These are phyloP conservation scores for Cadophora luteo-olivacea DNA, from an alignment of 2,329 filamentous ascomycete species.

Conservation along the genomic window DNA sequence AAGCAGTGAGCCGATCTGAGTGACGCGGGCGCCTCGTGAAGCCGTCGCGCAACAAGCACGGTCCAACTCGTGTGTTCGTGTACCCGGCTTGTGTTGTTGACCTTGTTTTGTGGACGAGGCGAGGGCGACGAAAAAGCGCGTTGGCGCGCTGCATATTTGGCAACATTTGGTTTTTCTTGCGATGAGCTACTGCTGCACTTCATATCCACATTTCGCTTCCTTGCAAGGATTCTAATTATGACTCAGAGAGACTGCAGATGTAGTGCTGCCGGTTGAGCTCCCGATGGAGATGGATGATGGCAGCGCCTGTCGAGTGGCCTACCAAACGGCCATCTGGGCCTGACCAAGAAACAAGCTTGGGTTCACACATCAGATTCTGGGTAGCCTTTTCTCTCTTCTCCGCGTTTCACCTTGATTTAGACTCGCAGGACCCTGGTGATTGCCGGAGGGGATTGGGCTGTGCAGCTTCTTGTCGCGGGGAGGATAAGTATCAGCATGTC, in stretches of 20 bases:
- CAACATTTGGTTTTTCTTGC: neutral
- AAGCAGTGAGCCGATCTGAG: constrained; percentile 16
- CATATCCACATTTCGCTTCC: constrained; percentile 21
- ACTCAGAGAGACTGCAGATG: constrained; percentile 42
- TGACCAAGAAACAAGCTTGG: constrained; percentile 45
- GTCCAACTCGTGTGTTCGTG: constrained; percentile 14
- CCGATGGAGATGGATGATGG: constrained; percentile 29
- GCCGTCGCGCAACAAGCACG: constrained; percentile 27
- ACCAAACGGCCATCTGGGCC: constrained; percentile 41
- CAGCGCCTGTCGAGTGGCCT: constrained; percentile 43
- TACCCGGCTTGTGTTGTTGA: constrained; percentile 21
- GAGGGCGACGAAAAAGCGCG: constrained; percentile 14
- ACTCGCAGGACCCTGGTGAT: constrained; percentile 32
- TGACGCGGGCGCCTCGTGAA: constrained; percentile 39
- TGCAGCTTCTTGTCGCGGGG: constrained; percentile 28
- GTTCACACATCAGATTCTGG: constrained; percentile 26
- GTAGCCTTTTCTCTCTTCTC: constrained; percentile 33
- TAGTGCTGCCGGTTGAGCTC: constrained; percentile 30
- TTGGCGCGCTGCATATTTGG: constrained; percentile 27
- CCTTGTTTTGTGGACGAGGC: constrained; percentile 15
- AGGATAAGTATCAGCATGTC: constrained; percentile 43
- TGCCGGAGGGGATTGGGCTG: constrained; percentile 39
- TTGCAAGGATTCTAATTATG: constrained; percentile 40
- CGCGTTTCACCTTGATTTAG: constrained; percentile 41
- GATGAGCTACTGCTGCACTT: constrained; percentile 25